Base-by-base conservation (phyloP, 2,329 filamentous ascomycete genomes). In the Ascochyta koolunga region DNA sequence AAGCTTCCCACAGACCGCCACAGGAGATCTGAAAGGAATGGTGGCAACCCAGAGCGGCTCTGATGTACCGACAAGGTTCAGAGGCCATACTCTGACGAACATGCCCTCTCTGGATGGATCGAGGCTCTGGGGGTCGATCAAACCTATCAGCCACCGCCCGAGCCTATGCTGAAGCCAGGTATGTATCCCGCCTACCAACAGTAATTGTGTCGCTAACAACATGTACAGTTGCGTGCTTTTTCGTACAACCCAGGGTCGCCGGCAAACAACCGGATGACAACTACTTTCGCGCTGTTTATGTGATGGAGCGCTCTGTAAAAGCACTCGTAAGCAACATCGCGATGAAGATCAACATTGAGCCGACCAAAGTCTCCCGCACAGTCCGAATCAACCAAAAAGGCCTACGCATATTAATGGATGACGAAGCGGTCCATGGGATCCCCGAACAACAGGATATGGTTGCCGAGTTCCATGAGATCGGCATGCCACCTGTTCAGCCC, bases 391-490 rank as follows among this genome's bases (percentile, higher is more conserved):
- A 90, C 36, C 81, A 86, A 13, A 86, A 87, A 60, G 91, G 91
- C 0, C 77, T 97, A 1, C 86, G 92, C 66, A 86, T 98, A 50
- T 86, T 96, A 68, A 83, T 98, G 65, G 95, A 98, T 67, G 92
- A 98, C 68, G 92, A 97, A 59, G 88, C 96, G 41, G 85, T 98
- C 27, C 84, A 84, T 38, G 89, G 93, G 72, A 80, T 98, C 46
- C 84, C 86, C 1, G 95, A 99, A 77, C 93, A 92, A 27, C 91
- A 98, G 74, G 93, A 96, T 68, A 95, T 98, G 89, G 79, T 83
- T 32, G 83, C 84, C 36, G 86, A 89, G 64, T 84, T 88, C 54
- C 82, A 90, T 52, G 88, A 95, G 63, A 80, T 90, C 38, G 64
- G 61, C 61, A 78, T 51, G n/a, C 64, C 70, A 24, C 71, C 77